Evolutionary conservation across 805 yeast genomes (phyloP), one percentile per base, ranked within the genome.

Genomic region (Metschnikowia baotianmanensis): DNA sequence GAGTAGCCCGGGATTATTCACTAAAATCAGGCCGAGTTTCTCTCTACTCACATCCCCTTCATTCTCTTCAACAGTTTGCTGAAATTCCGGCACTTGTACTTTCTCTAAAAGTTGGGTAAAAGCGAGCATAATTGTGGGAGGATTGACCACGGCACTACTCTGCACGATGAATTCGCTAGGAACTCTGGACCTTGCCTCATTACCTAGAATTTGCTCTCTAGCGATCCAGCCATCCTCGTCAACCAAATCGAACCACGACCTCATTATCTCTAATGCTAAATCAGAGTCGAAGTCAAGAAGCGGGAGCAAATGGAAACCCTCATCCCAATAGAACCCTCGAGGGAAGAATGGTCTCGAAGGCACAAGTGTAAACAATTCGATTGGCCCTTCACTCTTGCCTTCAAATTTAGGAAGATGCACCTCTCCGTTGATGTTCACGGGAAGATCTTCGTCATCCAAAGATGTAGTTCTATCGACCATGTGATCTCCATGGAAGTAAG

Each of bases 261-360:
- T 74, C 42, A 90, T 58, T 13, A 93, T 82, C 49, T 87, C 93
- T 46, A 89, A 69, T 0, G 80, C 86, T 31, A 90, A 67, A 55
- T 87, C 96, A 12, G 86, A 73, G 62, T 93, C 98, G 58, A 83
- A 90, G 34, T 83, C 83, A 51, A 86, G 62, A 27, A 93, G 67
- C 6, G 95, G 95, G 29, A 90, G 68, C 45, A 91, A 69, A 60
- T 91, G 96, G 63, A 93, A 93, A 0, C 99, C 99, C 64, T 93
- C 99, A 63, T 93, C 99, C 99, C 99, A 93, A 57, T 86, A 88
- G 57, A 93, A 93, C 0, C 99, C 99, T 48, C 99, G 75, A 3
- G 99, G 98, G 63, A 93, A 93, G 56, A 86, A 87, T 0, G 96
- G 87, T 38, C 99, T 74, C 35, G 96, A 86, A 2, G 99, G 99